Conservation (phyloP, 2,329 filamentous ascomycete genomes). For the Xylariomycetidae sp. region DNA sequence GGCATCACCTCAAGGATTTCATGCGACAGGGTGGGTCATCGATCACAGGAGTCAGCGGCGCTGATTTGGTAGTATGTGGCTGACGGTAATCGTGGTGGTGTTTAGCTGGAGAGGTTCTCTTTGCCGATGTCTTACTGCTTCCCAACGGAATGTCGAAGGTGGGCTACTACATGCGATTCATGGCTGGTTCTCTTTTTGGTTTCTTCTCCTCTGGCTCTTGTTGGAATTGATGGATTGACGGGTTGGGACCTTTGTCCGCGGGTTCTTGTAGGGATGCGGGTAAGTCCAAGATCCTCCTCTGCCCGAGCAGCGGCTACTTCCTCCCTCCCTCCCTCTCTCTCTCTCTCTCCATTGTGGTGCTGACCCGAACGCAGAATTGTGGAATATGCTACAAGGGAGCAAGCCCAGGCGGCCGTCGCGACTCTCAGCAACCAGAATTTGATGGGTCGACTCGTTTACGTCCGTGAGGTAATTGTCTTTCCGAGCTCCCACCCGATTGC, state of each 20-base stretch:
- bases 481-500: constrained; percentile 8
- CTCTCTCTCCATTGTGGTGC: too few species aligned
- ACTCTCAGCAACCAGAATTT: constrained; percentile 98
- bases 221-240: constrained; percentile 98
- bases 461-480: constrained; percentile 70
- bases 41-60: constrained; percentile 13
- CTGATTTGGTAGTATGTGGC: constrained; percentile 23
- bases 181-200: constrained; percentile 77
- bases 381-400: constrained; percentile 99
- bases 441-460: constrained; percentile 97
- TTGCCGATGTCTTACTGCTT: constrained; percentile 98
- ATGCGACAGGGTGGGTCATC: constrained; percentile 92
- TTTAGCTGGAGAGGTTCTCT: constrained; percentile 96
- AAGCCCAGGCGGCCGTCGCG: constrained; percentile 95
- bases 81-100: constrained; percentile 30
- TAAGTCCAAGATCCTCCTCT: constrained; percentile 48
- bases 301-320: not conserved
- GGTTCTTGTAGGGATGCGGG: constrained; percentile 99
- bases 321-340: too few species aligned
- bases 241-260: constrained; percentile 82
- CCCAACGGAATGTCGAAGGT: constrained; percentile 99
- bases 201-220: constrained; percentile 55
- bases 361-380: constrained; percentile 69
- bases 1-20: constrained; percentile 99
- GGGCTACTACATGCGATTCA: constrained; percentile 85